These are phyloP conservation scores for Coniochaeta sp. DNA, from an alignment of 2,329 filamentous ascomycete genomes.

Conservation along the genomic window DNA sequence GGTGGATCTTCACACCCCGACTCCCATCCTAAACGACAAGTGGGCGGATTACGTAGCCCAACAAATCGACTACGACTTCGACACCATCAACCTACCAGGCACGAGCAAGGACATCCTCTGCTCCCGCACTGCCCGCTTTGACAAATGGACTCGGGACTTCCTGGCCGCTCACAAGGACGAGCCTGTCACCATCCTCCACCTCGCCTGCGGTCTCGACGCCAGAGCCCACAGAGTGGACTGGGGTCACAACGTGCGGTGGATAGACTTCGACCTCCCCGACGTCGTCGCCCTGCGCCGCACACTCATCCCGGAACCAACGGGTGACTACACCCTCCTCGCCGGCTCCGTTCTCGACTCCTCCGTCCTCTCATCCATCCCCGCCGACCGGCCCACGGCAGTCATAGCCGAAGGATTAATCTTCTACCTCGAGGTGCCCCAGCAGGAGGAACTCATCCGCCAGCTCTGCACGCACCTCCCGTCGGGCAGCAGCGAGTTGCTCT, in stretches of 20 bases:
- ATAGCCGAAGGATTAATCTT: background rate
- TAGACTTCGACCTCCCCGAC: conserved; percentile 4
- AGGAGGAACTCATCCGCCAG: background rate
- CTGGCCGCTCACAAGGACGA: background rate
- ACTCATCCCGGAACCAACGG: background rate
- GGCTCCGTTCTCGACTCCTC: conserved; percentile 6
- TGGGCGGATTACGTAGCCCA: background rate
- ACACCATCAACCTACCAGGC: background rate
- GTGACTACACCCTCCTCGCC: background rate
- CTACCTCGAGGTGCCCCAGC: background rate
- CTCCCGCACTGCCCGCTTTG: background rate
- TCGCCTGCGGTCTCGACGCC: conserved; percentile 7
- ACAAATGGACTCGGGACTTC: conserved; percentile 1
- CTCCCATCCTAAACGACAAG: background rate
- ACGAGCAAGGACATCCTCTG: background rate
- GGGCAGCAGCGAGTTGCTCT: background rate
- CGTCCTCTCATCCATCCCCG: conserved; percentile 5
- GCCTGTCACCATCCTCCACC: conserved; percentile 1
- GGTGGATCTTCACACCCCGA: background rate
- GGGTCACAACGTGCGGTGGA: conserved; percentile 2
- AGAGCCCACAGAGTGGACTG: conserved; percentile 1
- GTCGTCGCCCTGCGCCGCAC: conserved; percentile 4
- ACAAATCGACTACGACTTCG: conserved; percentile 1
- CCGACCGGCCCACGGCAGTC: background rate
- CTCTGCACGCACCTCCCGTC: background rate